Conservation (phyloP, 1,284 basidiomycete genomes). For the Malassezia brasiliensis region DNA sequence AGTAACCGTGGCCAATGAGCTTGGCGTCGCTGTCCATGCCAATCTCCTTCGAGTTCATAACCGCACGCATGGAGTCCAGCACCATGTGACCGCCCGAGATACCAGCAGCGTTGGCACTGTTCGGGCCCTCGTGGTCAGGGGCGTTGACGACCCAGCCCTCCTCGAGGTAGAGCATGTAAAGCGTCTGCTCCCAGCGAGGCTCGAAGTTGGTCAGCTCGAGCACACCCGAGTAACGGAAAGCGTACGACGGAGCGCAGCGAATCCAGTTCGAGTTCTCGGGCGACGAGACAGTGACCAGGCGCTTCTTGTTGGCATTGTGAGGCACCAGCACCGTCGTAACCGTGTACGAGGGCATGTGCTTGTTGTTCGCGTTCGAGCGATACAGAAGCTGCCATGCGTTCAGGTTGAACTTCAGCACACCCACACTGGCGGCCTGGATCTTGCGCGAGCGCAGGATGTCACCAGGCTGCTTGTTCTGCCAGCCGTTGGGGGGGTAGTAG, state of each 20-base stretch:
- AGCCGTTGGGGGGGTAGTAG: slow-evolving; percentile 17
- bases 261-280: slow-evolving; percentile 28
- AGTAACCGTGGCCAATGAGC: slow-evolving; percentile 31
- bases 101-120: slow-evolving; percentile 28
- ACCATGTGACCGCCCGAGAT: slow-evolving; percentile 26
- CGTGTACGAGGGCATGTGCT: slow-evolving; percentile 16
- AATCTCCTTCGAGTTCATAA: slow-evolving; percentile 21
- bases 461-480: slow-evolving; percentile 20
- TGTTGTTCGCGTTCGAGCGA: slow-evolving; percentile 17
- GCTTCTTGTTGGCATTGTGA: slow-evolving; percentile 13
- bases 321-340: slow-evolving; percentile 32
- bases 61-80: slow-evolving; percentile 31
- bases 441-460: slow-evolving; percentile 26
- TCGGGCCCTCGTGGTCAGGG: slow-evolving; percentile 34
- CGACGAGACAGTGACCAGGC: slow-evolving; percentile 12
- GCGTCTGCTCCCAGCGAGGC: slow-evolving; percentile 28
- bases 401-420: slow-evolving; percentile 20
- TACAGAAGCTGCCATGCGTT: slow-evolving; percentile 26
- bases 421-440: slow-evolving; percentile 24
- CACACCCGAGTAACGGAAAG: slow-evolving; percentile 20
- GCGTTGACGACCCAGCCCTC: slow-evolving; percentile 38
- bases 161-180: slow-evolving; percentile 29
- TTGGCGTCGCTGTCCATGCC: slow-evolving; percentile 19
- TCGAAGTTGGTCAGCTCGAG: slow-evolving; percentile 21
- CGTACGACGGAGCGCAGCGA: slow-evolving; percentile 31